Percentiles rank a stretch among this genome's conserved stretches.
These are phyloP conservation scores for Boechera stricta DNA, from an alignment of 345 rosid species.

Conservation along the genomic window DNA sequence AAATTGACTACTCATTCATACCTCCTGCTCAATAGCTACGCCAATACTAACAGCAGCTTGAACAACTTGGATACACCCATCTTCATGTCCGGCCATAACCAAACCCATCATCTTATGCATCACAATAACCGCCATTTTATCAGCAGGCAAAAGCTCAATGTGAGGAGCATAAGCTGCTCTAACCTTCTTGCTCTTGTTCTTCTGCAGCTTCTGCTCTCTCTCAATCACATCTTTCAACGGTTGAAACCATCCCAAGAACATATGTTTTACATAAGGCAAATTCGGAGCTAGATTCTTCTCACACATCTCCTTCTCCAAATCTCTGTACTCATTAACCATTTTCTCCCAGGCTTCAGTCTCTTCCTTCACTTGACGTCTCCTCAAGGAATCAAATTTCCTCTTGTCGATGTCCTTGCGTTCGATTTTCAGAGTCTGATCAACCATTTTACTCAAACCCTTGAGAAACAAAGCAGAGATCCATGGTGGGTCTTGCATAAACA, in stretches of 20 bases:
- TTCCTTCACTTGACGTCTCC: constrained; percentile 81
- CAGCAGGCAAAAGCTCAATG: constrained; percentile 77
- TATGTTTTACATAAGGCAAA: constrained; percentile 76
- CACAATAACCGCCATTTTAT: constrained; percentile 91
- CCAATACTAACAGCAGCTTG: constrained; percentile 91
- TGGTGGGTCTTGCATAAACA: constrained; percentile 76
- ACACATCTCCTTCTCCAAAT: constrained; percentile 76
- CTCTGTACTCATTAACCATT: constrained; percentile 77
- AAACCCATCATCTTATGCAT: constrained; percentile 97
- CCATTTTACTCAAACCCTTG: constrained; percentile 59
- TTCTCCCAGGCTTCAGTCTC: constrained; percentile 97
- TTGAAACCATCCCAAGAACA: constrained; percentile 92
- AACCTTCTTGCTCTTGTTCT: constrained; percentile 58
- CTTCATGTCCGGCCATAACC: constrained; percentile 67
- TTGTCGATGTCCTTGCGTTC: constrained; percentile 62
- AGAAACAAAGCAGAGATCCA: constrained; percentile 79
- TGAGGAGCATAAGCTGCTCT: constrained; percentile 85
- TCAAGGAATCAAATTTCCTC: constrained; percentile 62
- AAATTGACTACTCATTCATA: constrained; percentile 17
- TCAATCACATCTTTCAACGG: constrained; percentile 81
- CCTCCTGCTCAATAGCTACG: constrained; percentile 91
- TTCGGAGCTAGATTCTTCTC: constrained; percentile 82
- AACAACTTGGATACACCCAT: constrained; percentile 79
- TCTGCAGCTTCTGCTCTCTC: constrained; percentile 72
- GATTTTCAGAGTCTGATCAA: constrained; percentile 52